Evolutionary conservation across 1,139 yeast genomes (phyloP), one percentile per base, ranked within the genome.

Genomic region (Saccharomyces hybrid): DNA sequence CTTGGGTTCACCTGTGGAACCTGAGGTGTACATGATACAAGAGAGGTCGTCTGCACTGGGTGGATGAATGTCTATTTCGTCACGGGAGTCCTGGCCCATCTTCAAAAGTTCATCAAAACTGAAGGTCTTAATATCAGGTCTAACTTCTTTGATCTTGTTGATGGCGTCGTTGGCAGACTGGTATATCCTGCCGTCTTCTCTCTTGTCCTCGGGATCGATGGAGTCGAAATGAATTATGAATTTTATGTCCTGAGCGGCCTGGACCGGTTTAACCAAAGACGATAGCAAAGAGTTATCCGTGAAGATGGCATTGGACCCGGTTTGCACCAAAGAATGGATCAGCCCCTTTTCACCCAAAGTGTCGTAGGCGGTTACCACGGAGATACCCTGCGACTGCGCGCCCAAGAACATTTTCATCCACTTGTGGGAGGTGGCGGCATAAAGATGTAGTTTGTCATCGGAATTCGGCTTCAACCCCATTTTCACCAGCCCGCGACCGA

Each of bases 1-100:
- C 77, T 93, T 93, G 66, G 99, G 99, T 59, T 85, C 84, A 65
- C 99, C 99, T n/a, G 99, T 91, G 11, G 97, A 89, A 54, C 99
- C 99, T 0, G 98, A 91, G 25, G 99, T 93, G 78, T 93, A 93
- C 98, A 95, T 93, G 69, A 93, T 89, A 76, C 96, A 88, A 48
- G 93, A 82, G 54, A 85, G 69, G 66, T 89, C 96, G 9, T 82
- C 82, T 11, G 91, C 81, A 57, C 75, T 77, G 52, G 96, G 89
- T 13, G 79, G 78, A 58, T 69, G 60, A 27, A 62, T 52, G 13
- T 59, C 58, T 32, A 69, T 61, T 28, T 57, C 61, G 51, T 75
- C 77, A 28, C 68, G 67, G 58, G 78, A 71, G 42, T 73, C 73
- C 60, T 76, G 69, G 61, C 99, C 99, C 54, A 83, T 71, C 53